Conservation (phyloP, 768 basidiomycete genomes). For the Mycena epipterygia region DNA sequence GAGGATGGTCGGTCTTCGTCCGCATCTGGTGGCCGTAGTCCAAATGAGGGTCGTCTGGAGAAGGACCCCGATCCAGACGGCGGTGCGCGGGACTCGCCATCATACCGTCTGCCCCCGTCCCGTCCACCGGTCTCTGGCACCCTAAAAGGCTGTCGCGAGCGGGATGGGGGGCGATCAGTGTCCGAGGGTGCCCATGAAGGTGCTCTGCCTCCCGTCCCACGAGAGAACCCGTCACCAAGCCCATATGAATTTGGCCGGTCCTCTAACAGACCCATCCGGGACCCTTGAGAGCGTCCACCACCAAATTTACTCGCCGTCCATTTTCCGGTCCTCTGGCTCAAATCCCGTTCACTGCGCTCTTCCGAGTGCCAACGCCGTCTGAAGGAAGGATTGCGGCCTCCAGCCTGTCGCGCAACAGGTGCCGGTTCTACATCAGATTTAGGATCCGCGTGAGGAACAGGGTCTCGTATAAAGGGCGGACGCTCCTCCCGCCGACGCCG, state of each 20-base stretch:
- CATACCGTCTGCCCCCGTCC: too few relatives aligned
- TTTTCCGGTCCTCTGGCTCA: constrained; percentile 7
- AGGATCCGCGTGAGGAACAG: constrained; percentile 7
- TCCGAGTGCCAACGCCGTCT: constrained; percentile 8
- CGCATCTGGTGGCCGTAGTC: background rate
- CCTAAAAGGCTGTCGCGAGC: too few relatives aligned
- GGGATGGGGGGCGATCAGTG: background rate
- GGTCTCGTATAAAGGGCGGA: constrained; percentile 24
- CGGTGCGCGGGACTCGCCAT: too few relatives aligned
- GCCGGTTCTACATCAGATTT: background rate
- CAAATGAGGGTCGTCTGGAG: background rate
- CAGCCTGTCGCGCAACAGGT: background rate
- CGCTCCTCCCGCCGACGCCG: background rate
- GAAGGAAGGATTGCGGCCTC: constrained; percentile 18
- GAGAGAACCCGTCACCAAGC: background rate
- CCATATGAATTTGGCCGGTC: constrained; percentile 23
- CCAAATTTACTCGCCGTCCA: constrained; percentile 17
- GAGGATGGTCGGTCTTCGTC: background rate
- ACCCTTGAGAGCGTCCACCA: constrained; percentile 8
- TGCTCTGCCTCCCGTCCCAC: too few relatives aligned
- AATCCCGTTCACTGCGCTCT: constrained; percentile 15
- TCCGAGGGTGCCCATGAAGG: background rate
- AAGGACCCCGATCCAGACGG: too few relatives aligned
- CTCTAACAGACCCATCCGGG: constrained; percentile 23
- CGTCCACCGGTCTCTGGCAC: too few relatives aligned